Conservation (phyloP, 768 basidiomycete species). For the Myochromella boudieri region DNA sequence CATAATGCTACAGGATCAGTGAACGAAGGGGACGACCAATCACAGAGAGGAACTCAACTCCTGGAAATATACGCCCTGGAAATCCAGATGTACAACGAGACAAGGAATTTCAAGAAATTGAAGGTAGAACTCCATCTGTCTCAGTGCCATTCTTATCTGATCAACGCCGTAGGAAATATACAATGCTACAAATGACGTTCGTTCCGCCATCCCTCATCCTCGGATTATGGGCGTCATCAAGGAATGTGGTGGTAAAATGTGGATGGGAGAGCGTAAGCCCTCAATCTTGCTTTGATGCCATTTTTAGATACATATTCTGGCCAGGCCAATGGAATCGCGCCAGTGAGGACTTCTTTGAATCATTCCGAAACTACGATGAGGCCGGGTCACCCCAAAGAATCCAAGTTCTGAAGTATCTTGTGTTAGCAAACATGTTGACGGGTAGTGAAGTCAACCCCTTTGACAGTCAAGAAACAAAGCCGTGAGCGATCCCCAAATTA, state of each 20-base stretch:
- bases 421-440: conserved; percentile 96
- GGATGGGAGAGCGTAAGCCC: conserved; percentile 95
- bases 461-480: conserved; percentile 99
- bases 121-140: conserved; percentile 52
- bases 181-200: conserved; percentile 89
- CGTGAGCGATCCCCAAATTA: conserved; percentile 50
- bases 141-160: not conserved
- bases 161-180: conserved; percentile 81
- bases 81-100: conserved; percentile 99
- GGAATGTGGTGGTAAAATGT: conserved; percentile 99
- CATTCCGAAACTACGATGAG: conserved; percentile 98
- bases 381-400: conserved; percentile 95
- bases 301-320: not conserved
- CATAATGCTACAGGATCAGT: conserved; percentile 61
- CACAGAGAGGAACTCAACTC: conserved; percentile 91
- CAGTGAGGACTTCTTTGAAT: conserved; percentile 98
- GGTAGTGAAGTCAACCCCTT: conserved; percentile 99
- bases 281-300: too few relatives aligned
- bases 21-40: conserved; percentile 76
- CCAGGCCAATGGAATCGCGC: conserved; percentile 95
- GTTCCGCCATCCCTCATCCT: conserved; percentile 96
- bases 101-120: conserved; percentile 91
- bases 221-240: conserved; percentile 99
- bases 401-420: conserved; percentile 97
- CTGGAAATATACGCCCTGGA: conserved; percentile 98